Percentiles rank a stretch among this genome's conserved stretches.
Evolutionary conservation across 371 early-diverging fungal genomes (phyloP).

Genomic region (Apophysomyces ossiformis): DNA sequence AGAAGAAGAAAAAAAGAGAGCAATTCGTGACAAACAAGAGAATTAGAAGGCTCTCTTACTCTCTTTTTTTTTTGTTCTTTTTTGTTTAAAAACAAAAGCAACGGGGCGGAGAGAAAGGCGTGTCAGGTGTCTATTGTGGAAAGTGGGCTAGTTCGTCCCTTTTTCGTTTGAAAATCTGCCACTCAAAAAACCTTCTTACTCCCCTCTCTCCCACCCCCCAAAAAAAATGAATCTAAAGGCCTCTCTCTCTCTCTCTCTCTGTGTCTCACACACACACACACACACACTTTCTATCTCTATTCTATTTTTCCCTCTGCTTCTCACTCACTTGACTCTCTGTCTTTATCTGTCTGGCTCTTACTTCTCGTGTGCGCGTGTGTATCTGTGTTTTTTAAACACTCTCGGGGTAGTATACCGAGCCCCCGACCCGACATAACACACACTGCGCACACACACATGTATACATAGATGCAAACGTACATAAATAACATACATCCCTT

Average conservation of each 20-base stretch:
- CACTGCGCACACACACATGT: not conserved
- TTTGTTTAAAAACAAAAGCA: not conserved
- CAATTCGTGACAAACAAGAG: not conserved
- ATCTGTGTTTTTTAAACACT: not conserved
- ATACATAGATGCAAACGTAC: not conserved
- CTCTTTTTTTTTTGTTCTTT: not conserved
- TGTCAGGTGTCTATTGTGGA: slow-evolving; percentile 12
- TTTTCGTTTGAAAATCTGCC: slow-evolving; percentile 8
- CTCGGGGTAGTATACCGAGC: slow-evolving; percentile 9
- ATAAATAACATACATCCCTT: not conserved
- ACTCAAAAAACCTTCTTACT: not conserved
- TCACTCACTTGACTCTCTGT: no score
- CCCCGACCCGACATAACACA: slow-evolving; percentile 4
- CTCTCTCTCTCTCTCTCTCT: no score
- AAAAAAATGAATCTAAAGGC: not conserved
- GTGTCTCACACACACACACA: no score
- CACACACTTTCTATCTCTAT: no score
- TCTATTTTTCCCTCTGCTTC: no score
- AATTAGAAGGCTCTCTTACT: not conserved
- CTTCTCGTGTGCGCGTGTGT: not conserved
- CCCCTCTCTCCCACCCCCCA: not conserved
- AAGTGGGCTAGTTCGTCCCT: slow-evolving; percentile 5
- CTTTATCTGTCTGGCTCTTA: no score
- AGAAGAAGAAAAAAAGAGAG: no score
- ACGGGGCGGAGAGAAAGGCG: slow-evolving; percentile 5